Base-by-base conservation (phyloP, 306 rosid genomes). In the Cucumis hystrix region DNA sequence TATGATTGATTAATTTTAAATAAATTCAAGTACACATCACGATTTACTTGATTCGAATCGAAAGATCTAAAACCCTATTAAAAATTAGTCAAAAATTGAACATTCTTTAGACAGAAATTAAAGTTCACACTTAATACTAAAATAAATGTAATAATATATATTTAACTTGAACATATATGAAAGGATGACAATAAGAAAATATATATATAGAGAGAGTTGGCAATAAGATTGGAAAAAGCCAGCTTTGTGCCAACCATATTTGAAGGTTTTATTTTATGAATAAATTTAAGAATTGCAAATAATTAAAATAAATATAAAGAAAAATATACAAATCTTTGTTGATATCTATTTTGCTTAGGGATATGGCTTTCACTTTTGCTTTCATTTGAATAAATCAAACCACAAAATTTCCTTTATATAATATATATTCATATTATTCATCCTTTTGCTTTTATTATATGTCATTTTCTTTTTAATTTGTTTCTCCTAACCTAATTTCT, bases 321-420 rank as follows among this genome's bases (percentile, higher is more conserved):
- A 17, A 65, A 65, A 65, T 17, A 14, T 28, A 1, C 30, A 28
- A 28, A 28, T 1, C 30, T 28, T 28, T 66, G 13, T 66, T 66
- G 15, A 39, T 23, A 23, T 39, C 47, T 10, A 57, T 28, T 28
- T 64, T 64, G 18, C 16, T 65, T 65, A 7, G 25, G 30, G 16
- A 23, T 10, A 15, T 58, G 15, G 28, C 6, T 21, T 20, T 21
- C 15, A 25, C 37, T 60, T 25, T 60, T 11, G 66, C 47, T 66
- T 66, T 66, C 73, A 66, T 66, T 66, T 66, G 73, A 66, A 39
- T n/a, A 8, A 39, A 66, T 66, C 73, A 66, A 37, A 66, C 73
- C 73, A 8, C 8, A 37, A 37, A 17, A 0, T 16, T 18, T 8
- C 16, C 11, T 39, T 39, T 18, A 17, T 39, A 6, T 39, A 39